phyloP scores from a whole-genome alignment of 495 filamentous ascomycete genomes.

The Hyphodiscus hymeniophilus region DNA sequence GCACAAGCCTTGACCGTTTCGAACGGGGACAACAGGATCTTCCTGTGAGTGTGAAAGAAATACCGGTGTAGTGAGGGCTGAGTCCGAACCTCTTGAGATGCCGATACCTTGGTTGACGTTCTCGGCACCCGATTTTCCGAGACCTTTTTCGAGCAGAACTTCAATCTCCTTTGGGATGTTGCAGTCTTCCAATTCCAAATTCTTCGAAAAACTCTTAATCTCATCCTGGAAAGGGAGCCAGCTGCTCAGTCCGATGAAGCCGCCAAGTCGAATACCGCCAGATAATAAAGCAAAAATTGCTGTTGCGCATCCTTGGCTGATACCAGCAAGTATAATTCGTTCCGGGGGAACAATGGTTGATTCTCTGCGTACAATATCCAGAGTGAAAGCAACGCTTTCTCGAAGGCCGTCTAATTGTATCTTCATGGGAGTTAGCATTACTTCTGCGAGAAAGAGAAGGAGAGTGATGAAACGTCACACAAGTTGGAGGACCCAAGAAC shows the following conservation, averaged over 20 bases:
- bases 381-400: conserved; percentile 27
- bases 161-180: conserved; percentile 1
- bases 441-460: too few species aligned
- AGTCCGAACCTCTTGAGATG: not conserved
- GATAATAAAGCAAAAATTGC: conserved; percentile 34
- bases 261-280: conserved; percentile 25
- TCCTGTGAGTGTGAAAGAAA: conserved; percentile 46
- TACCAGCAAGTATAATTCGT: conserved; percentile 39
- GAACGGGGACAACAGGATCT: conserved; percentile 42
- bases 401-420: too few species aligned
- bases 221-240: conserved; percentile 41
- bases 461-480: too few species aligned
- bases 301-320: conserved; percentile 49
- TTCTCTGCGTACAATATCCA: conserved; percentile 29
- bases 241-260: conserved; percentile 47
- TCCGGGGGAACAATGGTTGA: conserved; percentile 23
- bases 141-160: too few species aligned
- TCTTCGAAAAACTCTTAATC: conserved; percentile 13
- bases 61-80: conserved; percentile 28
- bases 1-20: too few species aligned
- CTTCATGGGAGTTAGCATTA: too few species aligned
- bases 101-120: conserved; percentile 2
- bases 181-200: conserved; percentile 1
- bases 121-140: too few species aligned
- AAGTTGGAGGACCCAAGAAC: too few species aligned